Evolutionary conservation across 2,329 filamentous ascomycete species (phyloP).

Genomic region (Nemania serpens): DNA sequence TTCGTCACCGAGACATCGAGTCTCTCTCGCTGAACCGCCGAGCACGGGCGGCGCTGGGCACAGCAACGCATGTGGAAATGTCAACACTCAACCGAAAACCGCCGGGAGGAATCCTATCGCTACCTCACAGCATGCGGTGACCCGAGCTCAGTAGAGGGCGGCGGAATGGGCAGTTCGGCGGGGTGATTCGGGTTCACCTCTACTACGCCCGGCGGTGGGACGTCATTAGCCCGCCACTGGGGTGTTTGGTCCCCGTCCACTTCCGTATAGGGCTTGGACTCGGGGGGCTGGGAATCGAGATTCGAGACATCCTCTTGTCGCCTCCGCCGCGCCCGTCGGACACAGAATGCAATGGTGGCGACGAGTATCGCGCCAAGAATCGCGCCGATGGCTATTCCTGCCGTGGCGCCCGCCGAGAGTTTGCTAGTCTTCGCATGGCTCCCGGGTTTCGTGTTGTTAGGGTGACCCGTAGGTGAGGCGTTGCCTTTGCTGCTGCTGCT

Average conservation of each 20-base stretch:
- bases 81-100: too few species aligned
- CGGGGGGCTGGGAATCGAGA: not conserved
- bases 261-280: not conserved
- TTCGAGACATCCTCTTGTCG: not conserved
- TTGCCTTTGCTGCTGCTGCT: not conserved
- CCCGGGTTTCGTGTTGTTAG: not conserved
- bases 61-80: not conserved
- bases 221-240: not conserved
- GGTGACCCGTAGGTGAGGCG: not conserved
- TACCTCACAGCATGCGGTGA: not conserved
- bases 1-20: not conserved
- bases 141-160: not conserved
- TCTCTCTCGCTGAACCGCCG: too few species aligned
- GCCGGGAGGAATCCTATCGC: not conserved
- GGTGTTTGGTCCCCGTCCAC: not conserved
- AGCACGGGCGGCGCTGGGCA: not conserved
- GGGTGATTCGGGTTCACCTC: conserved; percentile 7
- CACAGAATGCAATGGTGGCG: conserved; percentile 8
- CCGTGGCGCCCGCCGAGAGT: conserved; percentile 9
- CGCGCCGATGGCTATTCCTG: conserved; percentile 15
- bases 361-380: conserved; percentile 1
- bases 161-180: not conserved
- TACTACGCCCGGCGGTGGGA: not conserved
- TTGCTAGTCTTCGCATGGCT: not conserved
- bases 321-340: conserved; percentile 3